phyloP scores from a whole-genome alignment of 352 stramenopile genomes.

The Pythium oligandrum region DNA sequence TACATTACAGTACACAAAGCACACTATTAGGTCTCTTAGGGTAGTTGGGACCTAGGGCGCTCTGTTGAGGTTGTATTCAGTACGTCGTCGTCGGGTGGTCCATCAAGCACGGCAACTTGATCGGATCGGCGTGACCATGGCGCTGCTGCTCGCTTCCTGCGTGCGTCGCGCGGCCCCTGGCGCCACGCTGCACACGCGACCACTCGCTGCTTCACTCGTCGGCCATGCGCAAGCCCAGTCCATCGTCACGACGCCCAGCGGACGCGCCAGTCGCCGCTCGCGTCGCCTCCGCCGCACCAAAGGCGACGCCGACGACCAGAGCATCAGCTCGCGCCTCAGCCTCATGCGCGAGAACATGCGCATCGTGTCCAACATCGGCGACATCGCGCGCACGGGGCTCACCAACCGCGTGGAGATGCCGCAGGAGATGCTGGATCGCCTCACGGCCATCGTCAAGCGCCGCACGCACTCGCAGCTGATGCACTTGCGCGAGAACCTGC shows the following conservation, averaged over 20 bases:
- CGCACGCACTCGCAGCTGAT: conserved; percentile 80
- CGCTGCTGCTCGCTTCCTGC: too few relatives aligned
- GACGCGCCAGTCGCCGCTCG: neutral
- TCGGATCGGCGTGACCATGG: too few relatives aligned
- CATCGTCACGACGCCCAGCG: neutral
- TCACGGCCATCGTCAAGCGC: conserved; percentile 53
- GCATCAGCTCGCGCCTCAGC: conserved; percentile 29
- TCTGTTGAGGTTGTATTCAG: too few relatives aligned
- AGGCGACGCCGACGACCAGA: conserved; percentile 31
- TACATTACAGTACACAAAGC: too few relatives aligned
- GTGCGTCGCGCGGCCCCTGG: too few relatives aligned
- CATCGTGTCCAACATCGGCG: conserved; percentile 55
- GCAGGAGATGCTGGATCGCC: conserved; percentile 43
- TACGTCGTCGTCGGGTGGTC: too few relatives aligned
- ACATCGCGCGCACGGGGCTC: conserved; percentile 57
- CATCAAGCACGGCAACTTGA: too few relatives aligned
- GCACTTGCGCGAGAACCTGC: conserved; percentile 52
- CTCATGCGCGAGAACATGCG: conserved; percentile 32
- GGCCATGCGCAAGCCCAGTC: too few relatives aligned
- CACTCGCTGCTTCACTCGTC: too few relatives aligned
- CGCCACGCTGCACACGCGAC: too few relatives aligned
- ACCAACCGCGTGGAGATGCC: conserved; percentile 74
- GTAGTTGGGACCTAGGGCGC: too few relatives aligned
- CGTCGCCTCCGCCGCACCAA: neutral
- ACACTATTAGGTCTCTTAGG: too few relatives aligned